phyloP scores from a whole-genome alignment of 805 yeast genomes.

The Grigorovia yakushimaensis region DNA sequence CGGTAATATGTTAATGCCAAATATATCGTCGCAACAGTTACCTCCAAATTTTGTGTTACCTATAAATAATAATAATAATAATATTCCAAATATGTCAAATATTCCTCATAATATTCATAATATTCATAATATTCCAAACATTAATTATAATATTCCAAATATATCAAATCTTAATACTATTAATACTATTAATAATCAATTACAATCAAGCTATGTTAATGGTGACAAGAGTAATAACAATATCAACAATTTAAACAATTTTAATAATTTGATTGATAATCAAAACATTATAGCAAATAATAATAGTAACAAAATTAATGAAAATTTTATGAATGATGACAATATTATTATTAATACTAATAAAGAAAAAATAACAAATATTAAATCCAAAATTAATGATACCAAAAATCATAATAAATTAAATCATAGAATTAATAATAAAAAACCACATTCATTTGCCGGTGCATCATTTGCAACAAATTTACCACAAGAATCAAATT shows the following conservation, averaged over 20 bases:
- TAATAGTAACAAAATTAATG: background rate
- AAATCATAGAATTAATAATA: slow-evolving; percentile 1
- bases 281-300: background rate
- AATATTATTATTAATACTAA: background rate
- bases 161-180: background rate
- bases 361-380: background rate
- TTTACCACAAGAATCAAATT: slow-evolving; percentile 23
- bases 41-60: background rate
- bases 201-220: background rate
- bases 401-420: background rate
- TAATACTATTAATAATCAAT: background rate
- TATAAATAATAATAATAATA: background rate
- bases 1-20: background rate
- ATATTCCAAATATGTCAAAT: background rate
- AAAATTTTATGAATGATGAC: background rate
- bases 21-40: background rate
- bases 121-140: background rate
- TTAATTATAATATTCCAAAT: background rate
- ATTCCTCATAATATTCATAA: background rate
- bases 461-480: slow-evolving; percentile 30
- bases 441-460: slow-evolving; percentile 17
- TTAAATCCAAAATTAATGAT: background rate
- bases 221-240: background rate
- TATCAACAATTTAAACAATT: background rate
- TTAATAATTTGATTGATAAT: background rate